These are phyloP conservation scores for Tricholoma flavovirens DNA, from an alignment of 768 basidiomycete genomes.

Conservation along the genomic window DNA sequence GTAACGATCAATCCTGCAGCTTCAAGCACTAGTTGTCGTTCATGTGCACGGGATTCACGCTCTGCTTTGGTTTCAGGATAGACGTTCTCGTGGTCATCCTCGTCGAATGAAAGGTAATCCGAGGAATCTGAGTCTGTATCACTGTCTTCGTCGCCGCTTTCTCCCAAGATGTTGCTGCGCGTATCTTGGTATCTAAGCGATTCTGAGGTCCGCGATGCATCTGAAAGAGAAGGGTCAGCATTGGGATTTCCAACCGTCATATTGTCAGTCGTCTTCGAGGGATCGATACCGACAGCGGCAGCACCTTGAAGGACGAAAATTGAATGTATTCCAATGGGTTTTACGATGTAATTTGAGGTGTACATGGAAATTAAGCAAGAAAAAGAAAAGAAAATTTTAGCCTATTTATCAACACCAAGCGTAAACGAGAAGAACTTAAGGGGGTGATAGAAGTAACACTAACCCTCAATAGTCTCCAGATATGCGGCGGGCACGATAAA, in stretches of 20 bases:
- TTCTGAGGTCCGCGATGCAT: not conserved
- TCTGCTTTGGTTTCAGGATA: conserved; percentile 44
- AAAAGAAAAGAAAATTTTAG: conserved; percentile 63
- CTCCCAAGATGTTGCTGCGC: conserved; percentile 6
- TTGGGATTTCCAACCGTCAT: not conserved
- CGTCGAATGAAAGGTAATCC: conserved; percentile 34
- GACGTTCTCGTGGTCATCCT: conserved; percentile 29
- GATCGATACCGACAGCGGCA: not conserved
- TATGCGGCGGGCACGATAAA: conserved; percentile 92
- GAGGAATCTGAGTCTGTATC: conserved; percentile 27
- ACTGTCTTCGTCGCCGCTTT: conserved; percentile 24
- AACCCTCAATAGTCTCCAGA: conserved; percentile 82
- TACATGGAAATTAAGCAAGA: conserved; percentile 50
- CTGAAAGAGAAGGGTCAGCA: not conserved
- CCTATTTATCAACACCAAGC: conserved; percentile 51
- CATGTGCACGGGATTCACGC: conserved; percentile 57
- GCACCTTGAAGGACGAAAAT: conserved; percentile 10
- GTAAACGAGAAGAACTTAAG: conserved; percentile 59
- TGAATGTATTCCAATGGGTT: conserved; percentile 19
- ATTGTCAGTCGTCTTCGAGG: conserved; percentile 3
- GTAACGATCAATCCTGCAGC: conserved; percentile 83
- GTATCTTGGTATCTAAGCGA: not conserved
- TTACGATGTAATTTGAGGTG: conserved; percentile 31
- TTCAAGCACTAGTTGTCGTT: conserved; percentile 78
- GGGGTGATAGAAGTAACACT: conserved; percentile 49